phyloP scores from a whole-genome alignment of 2,329 filamentous ascomycete genomes.

The Pyrenophora seminiperda region DNA sequence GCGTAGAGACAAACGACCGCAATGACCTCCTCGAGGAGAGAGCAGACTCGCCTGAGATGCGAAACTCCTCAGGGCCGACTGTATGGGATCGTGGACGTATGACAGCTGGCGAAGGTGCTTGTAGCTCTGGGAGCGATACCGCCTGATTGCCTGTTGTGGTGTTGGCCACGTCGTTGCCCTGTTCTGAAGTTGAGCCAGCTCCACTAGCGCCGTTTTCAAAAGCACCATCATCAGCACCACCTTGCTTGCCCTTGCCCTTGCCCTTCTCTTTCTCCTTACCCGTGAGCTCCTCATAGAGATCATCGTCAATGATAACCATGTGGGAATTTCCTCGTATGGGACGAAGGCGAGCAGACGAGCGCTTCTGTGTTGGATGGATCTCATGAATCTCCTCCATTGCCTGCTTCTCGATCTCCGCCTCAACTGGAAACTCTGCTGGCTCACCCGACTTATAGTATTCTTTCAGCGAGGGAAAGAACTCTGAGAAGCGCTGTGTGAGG shows the following conservation, averaged over 20 bases:
- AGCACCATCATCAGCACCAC: constrained; percentile 12
- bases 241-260: constrained; percentile 13
- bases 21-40: constrained; percentile 35
- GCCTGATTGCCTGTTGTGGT: constrained; percentile 22
- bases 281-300: constrained; percentile 40
- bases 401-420: constrained; percentile 48
- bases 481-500: constrained; percentile 54
- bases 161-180: constrained; percentile 12
- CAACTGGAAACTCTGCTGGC: constrained; percentile 39
- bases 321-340: constrained; percentile 41
- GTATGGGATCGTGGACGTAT: constrained; percentile 34
- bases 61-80: constrained; percentile 22
- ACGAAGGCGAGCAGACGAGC: constrained; percentile 43
- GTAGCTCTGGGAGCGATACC: constrained; percentile 28
- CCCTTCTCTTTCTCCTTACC: constrained; percentile 23
- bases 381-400: constrained; percentile 40
- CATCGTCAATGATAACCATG: constrained; percentile 43
- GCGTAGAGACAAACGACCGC: constrained; percentile 33
- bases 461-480: constrained; percentile 52
- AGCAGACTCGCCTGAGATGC: constrained; percentile 25
- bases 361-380: constrained; percentile 38
- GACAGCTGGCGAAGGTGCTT: constrained; percentile 30
- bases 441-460: constrained; percentile 47
- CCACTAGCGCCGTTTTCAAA: constrained; percentile 14
- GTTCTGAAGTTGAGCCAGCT: constrained; percentile 18